Evolutionary conservation across 129 eudicot genomes (phyloP).

Genomic region (Flaveria robusta): DNA sequence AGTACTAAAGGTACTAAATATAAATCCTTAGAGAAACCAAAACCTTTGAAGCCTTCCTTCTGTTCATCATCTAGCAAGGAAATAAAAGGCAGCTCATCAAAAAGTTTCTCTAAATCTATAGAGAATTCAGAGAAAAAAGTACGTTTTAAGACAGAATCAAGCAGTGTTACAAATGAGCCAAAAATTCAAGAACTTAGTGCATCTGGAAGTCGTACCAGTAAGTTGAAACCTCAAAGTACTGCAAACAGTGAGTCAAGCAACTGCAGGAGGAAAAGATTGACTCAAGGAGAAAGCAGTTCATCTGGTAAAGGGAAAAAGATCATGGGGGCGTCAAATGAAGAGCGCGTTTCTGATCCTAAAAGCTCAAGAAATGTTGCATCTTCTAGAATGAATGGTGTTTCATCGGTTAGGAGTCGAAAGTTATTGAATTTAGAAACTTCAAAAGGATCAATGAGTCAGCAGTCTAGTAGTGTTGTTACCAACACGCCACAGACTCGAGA

Average conservation of each 20-base stretch:
- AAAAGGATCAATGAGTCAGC: constrained; percentile 22
- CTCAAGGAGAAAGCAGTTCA: constrained; percentile 68
- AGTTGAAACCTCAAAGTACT: background rate
- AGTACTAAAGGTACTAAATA: constrained; percentile 39
- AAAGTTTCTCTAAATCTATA: constrained; percentile 34
- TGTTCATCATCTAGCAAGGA: constrained; percentile 55
- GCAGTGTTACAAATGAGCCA: constrained; percentile 36
- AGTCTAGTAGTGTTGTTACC: constrained; percentile 26
- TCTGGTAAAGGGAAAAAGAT: constrained; percentile 57
- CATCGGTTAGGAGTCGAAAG: constrained; percentile 48
- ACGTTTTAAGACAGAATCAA: constrained; percentile 20
- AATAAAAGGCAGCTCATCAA: constrained; percentile 45
- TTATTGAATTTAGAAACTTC: constrained; percentile 38
- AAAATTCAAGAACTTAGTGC: constrained; percentile 26
- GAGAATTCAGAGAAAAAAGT: no score
- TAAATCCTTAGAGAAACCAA: constrained; percentile 51
- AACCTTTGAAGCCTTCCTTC: constrained; percentile 41
- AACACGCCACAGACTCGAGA: constrained; percentile 35
- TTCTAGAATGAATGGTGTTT: constrained; percentile 26
- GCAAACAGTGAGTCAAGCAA: constrained; percentile 39
- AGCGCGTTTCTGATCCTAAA: constrained; percentile 44
- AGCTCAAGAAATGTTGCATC: constrained; percentile 37
- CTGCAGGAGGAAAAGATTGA: constrained; percentile 41
- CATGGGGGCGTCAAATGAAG: constrained; percentile 23
- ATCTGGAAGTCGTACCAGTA: constrained; percentile 27